phyloP scores from a whole-genome alignment of 495 filamentous ascomycete species.

The Parathielavia appendiculata region DNA sequence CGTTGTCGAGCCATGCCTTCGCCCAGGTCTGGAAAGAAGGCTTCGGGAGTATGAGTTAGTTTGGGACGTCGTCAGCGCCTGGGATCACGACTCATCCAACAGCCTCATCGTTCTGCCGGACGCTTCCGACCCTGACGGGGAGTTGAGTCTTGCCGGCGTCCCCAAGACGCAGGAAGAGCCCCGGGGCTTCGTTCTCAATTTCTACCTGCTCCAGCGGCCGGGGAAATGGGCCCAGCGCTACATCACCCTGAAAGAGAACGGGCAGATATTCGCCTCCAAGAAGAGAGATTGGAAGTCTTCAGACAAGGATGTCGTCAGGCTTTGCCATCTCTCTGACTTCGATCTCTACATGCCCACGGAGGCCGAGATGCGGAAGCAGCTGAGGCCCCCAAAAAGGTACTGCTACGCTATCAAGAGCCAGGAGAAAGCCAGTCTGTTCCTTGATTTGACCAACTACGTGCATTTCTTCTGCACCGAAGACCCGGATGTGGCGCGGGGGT shows the following conservation, averaged over 20 bases:
- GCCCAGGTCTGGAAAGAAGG: constrained; percentile 75
- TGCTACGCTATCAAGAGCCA: constrained; percentile 92
- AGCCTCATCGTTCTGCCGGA: constrained; percentile 51
- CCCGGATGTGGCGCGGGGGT: constrained; percentile 55
- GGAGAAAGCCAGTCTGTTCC: constrained; percentile 81
- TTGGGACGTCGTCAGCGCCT: constrained; percentile 86
- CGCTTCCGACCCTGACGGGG: constrained; percentile 33
- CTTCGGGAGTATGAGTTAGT: constrained; percentile 83
- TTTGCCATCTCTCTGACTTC: constrained; percentile 90
- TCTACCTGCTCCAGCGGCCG: constrained; percentile 75
- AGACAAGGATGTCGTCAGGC: constrained; percentile 58
- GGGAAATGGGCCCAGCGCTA: constrained; percentile 84
- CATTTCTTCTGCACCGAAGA: constrained; percentile 88
- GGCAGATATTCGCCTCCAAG: constrained; percentile 72
- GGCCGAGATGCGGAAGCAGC: constrained; percentile 53
- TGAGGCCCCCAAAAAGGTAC: constrained; percentile 70
- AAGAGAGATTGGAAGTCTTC: constrained; percentile 48
- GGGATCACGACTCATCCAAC: constrained; percentile 75
- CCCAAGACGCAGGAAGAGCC: constrained; percentile 53
- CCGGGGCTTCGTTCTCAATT: constrained; percentile 54
- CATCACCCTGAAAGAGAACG: constrained; percentile 66
- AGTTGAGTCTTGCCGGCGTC: constrained; percentile 47
- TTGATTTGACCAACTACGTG: constrained; percentile 75
- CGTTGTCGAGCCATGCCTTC: constrained; percentile 67
- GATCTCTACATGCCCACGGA: constrained; percentile 78